Base-by-base conservation (phyloP, 257 asterid species). In the Solanum clarkiae region DNA sequence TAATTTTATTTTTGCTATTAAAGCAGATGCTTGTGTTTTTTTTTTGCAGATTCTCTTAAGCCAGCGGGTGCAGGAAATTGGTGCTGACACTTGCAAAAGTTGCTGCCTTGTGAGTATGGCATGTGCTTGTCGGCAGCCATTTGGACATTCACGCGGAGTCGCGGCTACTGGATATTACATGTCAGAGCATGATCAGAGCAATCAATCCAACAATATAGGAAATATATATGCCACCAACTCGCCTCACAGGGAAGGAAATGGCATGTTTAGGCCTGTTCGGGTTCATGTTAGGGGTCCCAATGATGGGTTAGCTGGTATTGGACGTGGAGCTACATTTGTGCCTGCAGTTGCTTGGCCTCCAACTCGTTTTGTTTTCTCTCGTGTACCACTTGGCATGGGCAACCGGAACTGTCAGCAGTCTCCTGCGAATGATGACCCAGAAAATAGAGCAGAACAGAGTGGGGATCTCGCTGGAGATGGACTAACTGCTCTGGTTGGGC, bases 271-370 rank as follows among this genome's bases (percentile, higher is more conserved):
- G 91, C 98, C 98, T 10, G 97, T 94, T 22, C 95, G 97, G 24
- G 92, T 91, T 45, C 97, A 96, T 86, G 97, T 90, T 83, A 93
- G 98, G 86, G 97, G 97, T 60, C 93, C 95, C 18, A 88, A 87
- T 87, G 99, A 95, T 89, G 99, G 99, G 83, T 89, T 96, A 86
- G 99, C 98, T 81, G 99, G 97, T 85, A 91, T 96, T 86, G 99
- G 99, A 57, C 95, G 96, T 29, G 99, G 99, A 77, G 89, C 92
- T 79, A 90, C 98, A 44, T 92, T 91, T 90, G 97, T 91, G 55
- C 97, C 97, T 86, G 90, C 96, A 79, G 89, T 95, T 84, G 93
- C 97, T 88, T 95, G 97, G 98, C 92, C 99, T 60, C 98, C 99
- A 32, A 95, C 99, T 81, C 98, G 99, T 86, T 94, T 93, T 86